These are phyloP conservation scores for Colletotrichum sp. DNA, from an alignment of 2,329 filamentous ascomycete species.

Conservation along the genomic window DNA sequence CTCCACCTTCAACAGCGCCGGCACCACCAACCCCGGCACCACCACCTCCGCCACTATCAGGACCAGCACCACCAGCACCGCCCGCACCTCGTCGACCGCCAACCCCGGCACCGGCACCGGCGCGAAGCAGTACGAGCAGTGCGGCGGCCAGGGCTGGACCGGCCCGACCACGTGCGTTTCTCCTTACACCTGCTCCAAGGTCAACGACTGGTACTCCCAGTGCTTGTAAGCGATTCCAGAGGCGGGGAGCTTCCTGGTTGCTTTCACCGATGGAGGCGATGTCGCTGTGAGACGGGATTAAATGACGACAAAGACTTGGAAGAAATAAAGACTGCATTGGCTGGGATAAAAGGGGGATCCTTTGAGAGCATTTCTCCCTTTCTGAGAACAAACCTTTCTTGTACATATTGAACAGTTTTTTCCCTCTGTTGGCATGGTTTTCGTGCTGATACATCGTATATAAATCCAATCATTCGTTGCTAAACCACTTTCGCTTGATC, in stretches of 20 bases:
- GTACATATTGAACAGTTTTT: slow-evolving; percentile 2
- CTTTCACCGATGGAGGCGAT: neutral
- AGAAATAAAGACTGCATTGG: slow-evolving; percentile 2
- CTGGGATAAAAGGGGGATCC: slow-evolving; percentile 1
- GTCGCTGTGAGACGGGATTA: neutral
- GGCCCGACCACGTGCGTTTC: slow-evolving; percentile 40
- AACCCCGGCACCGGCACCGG: slow-evolving; percentile 18
- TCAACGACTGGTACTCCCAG: slow-evolving; percentile 48
- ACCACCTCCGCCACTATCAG: slow-evolving; percentile 14
- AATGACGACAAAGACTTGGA: neutral
- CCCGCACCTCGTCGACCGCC: slow-evolving; percentile 9
- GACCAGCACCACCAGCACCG: slow-evolving; percentile 14
- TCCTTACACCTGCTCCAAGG: slow-evolving; percentile 38
- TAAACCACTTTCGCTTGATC: neutral
- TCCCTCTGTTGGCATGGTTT: neutral
- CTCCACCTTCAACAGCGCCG: slow-evolving; percentile 47
- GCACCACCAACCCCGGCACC: slow-evolving; percentile 2
- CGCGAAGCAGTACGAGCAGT: slow-evolving; percentile 38
- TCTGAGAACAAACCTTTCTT: slow-evolving; percentile 2
- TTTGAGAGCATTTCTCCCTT: neutral
- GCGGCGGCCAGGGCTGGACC: slow-evolving; percentile 38
- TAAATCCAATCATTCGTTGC: slow-evolving; percentile 16
- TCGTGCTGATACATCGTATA: slow-evolving; percentile 6
- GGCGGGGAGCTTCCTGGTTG: neutral
- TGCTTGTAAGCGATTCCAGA: slow-evolving; percentile 34